Evolutionary conservation across 2,329 filamentous ascomycete species (phyloP).

Genomic region (Botrytis deweyae): DNA sequence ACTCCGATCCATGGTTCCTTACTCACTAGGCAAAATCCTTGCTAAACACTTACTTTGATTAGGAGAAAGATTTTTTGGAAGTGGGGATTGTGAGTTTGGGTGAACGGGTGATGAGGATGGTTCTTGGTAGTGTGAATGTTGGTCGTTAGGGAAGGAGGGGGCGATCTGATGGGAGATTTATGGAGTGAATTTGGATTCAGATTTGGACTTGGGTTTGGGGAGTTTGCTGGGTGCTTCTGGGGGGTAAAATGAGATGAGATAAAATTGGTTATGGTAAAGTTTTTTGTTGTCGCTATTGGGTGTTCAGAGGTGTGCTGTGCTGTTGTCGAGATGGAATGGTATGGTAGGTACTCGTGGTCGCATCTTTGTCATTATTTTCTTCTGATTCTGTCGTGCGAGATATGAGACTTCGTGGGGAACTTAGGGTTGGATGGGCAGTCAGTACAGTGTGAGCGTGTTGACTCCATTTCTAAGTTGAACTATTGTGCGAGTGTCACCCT

Average conservation of each 20-base stretch:
- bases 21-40: neutral
- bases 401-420: neutral
- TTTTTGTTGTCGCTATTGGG: no score
- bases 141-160: no score
- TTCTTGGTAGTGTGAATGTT: no score
- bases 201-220: neutral
- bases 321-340: neutral
- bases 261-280: no score
- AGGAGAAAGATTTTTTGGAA: neutral
- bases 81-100: neutral
- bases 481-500: neutral
- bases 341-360: neutral
- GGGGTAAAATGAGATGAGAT: neutral
- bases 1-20: neutral
- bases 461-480: neutral
- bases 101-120: no score
- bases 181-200: no score
- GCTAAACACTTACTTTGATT: neutral
- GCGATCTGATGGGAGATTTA: no score
- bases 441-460: neutral
- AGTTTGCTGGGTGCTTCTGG: neutral
- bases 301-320: no score
- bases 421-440: rapidly evolving
- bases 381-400: neutral
- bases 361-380: neutral